Evolutionary conservation across 257 asterid species (phyloP).

Genomic region (Linaria vulgaris): DNA sequence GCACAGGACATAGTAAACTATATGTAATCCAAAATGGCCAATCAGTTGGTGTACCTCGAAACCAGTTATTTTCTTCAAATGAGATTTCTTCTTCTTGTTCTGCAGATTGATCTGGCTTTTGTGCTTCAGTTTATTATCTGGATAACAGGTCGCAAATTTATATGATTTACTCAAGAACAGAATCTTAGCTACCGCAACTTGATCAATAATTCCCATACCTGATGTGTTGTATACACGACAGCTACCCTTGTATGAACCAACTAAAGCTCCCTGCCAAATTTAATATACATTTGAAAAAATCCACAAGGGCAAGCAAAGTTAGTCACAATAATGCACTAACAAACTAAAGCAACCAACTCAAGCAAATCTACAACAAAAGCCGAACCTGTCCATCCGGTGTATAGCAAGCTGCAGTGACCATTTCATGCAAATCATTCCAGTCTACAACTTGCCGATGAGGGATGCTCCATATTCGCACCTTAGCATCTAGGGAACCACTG

Average conservation of each 20-base stretch:
- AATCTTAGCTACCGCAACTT: slow-evolving; percentile 11
- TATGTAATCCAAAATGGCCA: slow-evolving; percentile 7
- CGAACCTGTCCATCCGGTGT: slow-evolving; percentile 99
- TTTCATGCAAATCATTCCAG: slow-evolving; percentile 96
- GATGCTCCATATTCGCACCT: slow-evolving; percentile 99
- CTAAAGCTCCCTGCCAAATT: slow-evolving; percentile 72
- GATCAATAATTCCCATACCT: slow-evolving; percentile 45
- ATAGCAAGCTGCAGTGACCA: slow-evolving; percentile 99
- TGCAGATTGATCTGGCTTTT: slow-evolving; percentile 77
- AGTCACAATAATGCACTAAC: slow-evolving; percentile 15
- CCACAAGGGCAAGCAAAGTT: not conserved
- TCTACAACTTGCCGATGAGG: slow-evolving; percentile 93
- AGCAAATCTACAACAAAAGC: not conserved
- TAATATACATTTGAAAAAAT: slow-evolving; percentile 18
- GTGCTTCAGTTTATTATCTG: slow-evolving; percentile 81
- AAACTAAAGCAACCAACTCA: slow-evolving; percentile 8
- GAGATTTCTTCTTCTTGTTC: slow-evolving; percentile 89
- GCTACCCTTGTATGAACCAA: slow-evolving; percentile 96
- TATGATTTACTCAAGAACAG: slow-evolving; percentile 19
- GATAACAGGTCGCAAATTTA: slow-evolving; percentile 19
- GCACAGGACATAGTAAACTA: not conserved
- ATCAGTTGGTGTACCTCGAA: slow-evolving; percentile 61
- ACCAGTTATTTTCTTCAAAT: slow-evolving; percentile 95
- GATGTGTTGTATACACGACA: slow-evolving; percentile 76
- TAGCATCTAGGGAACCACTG: slow-evolving; percentile 96